phyloP scores from a whole-genome alignment of 495 filamentous ascomycete genomes.

The Geopyxis carbonaria region DNA sequence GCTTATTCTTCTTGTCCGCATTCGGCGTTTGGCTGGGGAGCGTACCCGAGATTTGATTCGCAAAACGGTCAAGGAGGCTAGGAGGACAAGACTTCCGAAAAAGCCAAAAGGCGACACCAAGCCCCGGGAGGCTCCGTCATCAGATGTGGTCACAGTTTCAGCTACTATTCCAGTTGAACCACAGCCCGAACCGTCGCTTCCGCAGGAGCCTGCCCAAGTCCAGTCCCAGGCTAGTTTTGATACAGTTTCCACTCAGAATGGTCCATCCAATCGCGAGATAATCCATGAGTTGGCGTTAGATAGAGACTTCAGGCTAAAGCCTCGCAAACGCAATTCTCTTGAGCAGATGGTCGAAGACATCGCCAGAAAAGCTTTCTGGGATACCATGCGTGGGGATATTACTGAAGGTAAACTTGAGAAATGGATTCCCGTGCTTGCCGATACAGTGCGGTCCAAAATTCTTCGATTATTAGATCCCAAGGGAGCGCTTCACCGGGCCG shows the following conservation, averaged over 20 bases:
- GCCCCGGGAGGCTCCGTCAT: constrained; percentile 37
- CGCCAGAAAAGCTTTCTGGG: constrained; percentile 47
- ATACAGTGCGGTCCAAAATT: constrained; percentile 67
- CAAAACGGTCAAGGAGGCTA: constrained; percentile 63
- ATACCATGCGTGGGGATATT: constrained; percentile 58
- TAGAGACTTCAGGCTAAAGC: constrained; percentile 49
- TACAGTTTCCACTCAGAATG: constrained; percentile 12
- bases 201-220: constrained; percentile 28
- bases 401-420: constrained; percentile 47
- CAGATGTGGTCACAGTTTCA: constrained; percentile 11
- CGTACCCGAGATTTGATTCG: constrained; percentile 65
- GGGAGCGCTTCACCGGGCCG: constrained; percentile 64
- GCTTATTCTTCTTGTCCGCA: constrained; percentile 65
- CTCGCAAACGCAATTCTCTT: constrained; percentile 33
- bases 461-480: constrained; percentile 62
- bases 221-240: constrained; percentile 28
- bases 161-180: constrained; percentile 5
- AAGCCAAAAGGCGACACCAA: constrained; percentile 52
- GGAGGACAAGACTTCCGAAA: constrained; percentile 52
- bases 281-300: constrained; percentile 89
- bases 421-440: constrained; percentile 72
- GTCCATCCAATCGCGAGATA: constrained; percentile 48
- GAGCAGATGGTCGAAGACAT: constrained; percentile 30
- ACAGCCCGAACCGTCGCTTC: constrained; percentile 21
- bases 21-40: constrained; percentile 82